Evolutionary conservation across 2,329 filamentous ascomycete genomes (phyloP).

Genomic region (Apiospora aurea): DNA sequence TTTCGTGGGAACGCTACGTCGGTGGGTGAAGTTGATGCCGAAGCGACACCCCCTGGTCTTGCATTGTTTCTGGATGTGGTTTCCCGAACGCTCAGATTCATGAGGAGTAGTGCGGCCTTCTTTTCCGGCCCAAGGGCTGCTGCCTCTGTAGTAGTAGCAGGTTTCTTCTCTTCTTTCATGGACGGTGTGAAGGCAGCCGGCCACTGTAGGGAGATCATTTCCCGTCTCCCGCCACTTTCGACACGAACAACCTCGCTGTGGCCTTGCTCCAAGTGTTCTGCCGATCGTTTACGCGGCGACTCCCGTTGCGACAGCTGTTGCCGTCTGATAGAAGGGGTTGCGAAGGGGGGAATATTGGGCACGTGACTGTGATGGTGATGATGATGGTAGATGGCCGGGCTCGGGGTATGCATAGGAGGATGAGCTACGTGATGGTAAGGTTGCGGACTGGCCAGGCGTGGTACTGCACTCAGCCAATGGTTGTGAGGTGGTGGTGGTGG

Average conservation of each 20-base stretch:
- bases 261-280: slow-evolving; percentile 39
- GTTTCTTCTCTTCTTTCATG: slow-evolving; percentile 4
- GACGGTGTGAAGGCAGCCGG: background rate
- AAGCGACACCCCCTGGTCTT: slow-evolving; percentile 28
- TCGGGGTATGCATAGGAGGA: background rate
- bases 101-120: slow-evolving; percentile 55
- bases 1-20: slow-evolving; percentile 44
- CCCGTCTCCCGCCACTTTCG: slow-evolving; percentile 4
- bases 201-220: background rate
- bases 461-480: slow-evolving; percentile 54
- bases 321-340: slow-evolving; percentile 23
- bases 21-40: slow-evolving; percentile 35
- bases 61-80: slow-evolving; percentile 28
- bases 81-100: slow-evolving; percentile 55
- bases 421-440: slow-evolving; percentile 9
- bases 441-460: slow-evolving; percentile 43
- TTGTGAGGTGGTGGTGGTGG: slow-evolving; percentile 40
- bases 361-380: slow-evolving; percentile 23
- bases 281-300: slow-evolving; percentile 38
- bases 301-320: slow-evolving; percentile 29
- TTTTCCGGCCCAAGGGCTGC: slow-evolving; percentile 45
- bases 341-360: background rate
- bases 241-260: slow-evolving; percentile 34
- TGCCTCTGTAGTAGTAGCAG: background rate
- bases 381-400: slow-evolving; percentile 14